These are phyloP conservation scores for Biancaea sappan DNA, from an alignment of 306 rosid genomes.

Conservation along the genomic window DNA sequence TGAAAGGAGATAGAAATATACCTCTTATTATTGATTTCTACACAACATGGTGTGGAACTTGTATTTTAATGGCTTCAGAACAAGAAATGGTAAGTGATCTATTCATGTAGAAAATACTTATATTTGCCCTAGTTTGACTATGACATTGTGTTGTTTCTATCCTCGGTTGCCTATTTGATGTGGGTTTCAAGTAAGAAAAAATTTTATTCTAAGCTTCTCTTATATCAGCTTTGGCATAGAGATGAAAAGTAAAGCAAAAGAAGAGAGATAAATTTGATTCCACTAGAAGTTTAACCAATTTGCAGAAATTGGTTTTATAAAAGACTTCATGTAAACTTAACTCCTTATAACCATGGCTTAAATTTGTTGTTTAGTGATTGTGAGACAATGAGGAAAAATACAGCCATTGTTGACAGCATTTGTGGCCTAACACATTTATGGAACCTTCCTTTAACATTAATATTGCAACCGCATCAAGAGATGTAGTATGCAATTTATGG, in stretches of 20 bases:
- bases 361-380: not conserved
- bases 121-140: constrained; percentile 3
- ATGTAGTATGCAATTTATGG: too few species aligned
- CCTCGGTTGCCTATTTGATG: not conserved
- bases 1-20: constrained; percentile 72
- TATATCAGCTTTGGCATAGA: not conserved
- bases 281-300: not conserved
- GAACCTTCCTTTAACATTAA: too few species aligned
- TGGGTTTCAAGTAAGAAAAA: constrained; percentile 2
- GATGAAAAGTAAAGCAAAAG: not conserved
- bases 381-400: too few species aligned
- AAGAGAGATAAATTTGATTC: not conserved
- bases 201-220: not conserved
- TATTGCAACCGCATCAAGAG: too few species aligned
- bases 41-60: constrained; percentile 92
- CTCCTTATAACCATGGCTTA: too few species aligned
- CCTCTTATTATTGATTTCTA: constrained; percentile 82
- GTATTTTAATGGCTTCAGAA: constrained; percentile 90
- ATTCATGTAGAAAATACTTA: constrained; percentile 3
- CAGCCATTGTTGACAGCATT: too few species aligned
- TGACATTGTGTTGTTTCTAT: not conserved
- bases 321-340: too few species aligned
- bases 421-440: too few species aligned
- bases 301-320: too few species aligned
- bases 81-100: constrained; percentile 76